Conservation (phyloP, 2,329 filamentous ascomycete genomes). For the Chalaropsis thielavioides region DNA sequence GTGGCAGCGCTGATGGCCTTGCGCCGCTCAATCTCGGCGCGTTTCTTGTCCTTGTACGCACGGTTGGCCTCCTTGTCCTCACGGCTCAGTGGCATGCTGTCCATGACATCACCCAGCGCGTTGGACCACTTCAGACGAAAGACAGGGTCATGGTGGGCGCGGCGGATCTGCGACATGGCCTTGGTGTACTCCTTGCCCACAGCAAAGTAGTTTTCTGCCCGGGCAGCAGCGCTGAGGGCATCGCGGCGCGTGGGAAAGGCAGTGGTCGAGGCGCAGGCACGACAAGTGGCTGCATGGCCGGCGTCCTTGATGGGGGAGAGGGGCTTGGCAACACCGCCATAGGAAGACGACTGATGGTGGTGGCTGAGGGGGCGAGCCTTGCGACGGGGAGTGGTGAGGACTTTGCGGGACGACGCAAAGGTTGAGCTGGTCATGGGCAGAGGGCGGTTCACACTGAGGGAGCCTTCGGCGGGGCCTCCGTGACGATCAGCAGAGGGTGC, state of each 20-base stretch:
- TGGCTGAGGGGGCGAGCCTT: neutral
- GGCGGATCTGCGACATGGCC: neutral
- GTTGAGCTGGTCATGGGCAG: neutral
- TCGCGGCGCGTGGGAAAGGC: neutral
- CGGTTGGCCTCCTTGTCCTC: neutral
- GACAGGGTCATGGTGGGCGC: neutral
- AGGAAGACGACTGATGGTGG: neutral
- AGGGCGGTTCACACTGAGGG: neutral
- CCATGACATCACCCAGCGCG: constrained; percentile 1
- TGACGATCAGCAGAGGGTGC: neutral
- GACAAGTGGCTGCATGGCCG: neutral
- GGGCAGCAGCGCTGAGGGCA: neutral
- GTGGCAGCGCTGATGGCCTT: neutral
- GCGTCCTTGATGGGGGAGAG: neutral
- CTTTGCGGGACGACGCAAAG: neutral
- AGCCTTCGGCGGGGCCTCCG: neutral
- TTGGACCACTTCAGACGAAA: constrained; percentile 1
- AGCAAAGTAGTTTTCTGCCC: neutral
- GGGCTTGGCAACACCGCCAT: neutral
- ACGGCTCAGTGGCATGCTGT: neutral
- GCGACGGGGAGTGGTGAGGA: neutral
- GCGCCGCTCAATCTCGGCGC: neutral
- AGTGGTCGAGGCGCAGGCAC: neutral
- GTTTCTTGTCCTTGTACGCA: neutral
- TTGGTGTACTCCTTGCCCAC: neutral